phyloP scores from a whole-genome alignment of 345 rosid genomes.

The Boechera stricta region DNA sequence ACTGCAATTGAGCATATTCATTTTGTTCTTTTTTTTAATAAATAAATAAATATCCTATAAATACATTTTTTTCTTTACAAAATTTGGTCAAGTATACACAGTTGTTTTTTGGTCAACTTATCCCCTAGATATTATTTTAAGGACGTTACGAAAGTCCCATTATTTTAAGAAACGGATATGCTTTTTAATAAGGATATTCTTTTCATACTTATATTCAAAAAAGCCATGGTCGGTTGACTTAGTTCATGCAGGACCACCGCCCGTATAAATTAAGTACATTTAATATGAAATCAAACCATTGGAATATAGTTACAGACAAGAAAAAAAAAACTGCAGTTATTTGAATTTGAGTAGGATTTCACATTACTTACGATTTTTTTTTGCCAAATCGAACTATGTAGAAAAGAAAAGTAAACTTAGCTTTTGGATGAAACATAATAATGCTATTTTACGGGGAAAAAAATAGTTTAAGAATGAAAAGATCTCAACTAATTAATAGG shows the following conservation, averaged over 20 bases:
- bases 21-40: neutral
- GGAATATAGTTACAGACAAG: neutral
- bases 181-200: slow-evolving; percentile 34
- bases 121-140: neutral
- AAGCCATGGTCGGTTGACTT: slow-evolving; percentile 33
- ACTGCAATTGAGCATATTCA: neutral
- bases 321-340: neutral
- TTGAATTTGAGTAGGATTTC: neutral
- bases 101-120: neutral
- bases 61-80: too few species aligned
- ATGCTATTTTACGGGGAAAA: too few species aligned
- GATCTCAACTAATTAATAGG: slow-evolving; percentile 6
- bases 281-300: neutral
- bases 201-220: neutral
- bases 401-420: too few species aligned
- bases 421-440: neutral
- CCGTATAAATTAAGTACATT: neutral
- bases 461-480: too few species aligned
- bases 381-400: too few species aligned
- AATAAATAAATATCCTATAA: too few species aligned
- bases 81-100: neutral
- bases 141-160: neutral
- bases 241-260: slow-evolving; percentile 7
- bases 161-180: slow-evolving; percentile 14
- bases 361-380: neutral